Conservation (phyloP, 1,139 yeast genomes). For the Diutina pseudorugosa region DNA sequence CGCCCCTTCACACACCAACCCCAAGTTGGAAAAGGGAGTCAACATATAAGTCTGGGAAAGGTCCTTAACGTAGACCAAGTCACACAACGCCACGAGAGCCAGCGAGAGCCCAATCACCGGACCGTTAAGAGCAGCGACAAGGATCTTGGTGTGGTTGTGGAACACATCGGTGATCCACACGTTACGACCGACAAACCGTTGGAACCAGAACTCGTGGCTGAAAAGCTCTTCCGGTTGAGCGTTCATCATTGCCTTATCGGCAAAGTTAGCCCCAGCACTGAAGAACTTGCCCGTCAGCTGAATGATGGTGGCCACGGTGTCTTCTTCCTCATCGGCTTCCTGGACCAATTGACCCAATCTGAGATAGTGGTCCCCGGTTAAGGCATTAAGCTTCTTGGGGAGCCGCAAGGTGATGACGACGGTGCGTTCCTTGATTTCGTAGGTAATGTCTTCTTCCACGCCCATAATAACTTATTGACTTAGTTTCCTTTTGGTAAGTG, state of each 20-base stretch:
- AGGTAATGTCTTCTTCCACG: constrained; percentile 19
- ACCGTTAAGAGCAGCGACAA: constrained; percentile 73
- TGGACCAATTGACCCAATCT: constrained; percentile 49
- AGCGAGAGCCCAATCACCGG: constrained; percentile 78
- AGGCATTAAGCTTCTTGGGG: constrained; percentile 55
- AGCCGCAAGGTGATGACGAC: constrained; percentile 58
- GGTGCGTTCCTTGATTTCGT: constrained; percentile 42
- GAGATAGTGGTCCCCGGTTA: constrained; percentile 55
- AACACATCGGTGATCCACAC: constrained; percentile 57
- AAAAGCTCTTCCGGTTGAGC: constrained; percentile 18
- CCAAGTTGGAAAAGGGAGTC: constrained; percentile 75
- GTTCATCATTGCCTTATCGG: constrained; percentile 18
- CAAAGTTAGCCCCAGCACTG: constrained; percentile 78
- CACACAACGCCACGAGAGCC: constrained; percentile 65
- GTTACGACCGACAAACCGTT: constrained; percentile 56
- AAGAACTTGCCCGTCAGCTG: constrained; percentile 68
- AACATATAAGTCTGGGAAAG: constrained; percentile 45
- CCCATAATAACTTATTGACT: constrained; percentile 6
- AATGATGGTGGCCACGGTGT: constrained; percentile 53
- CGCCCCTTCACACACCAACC: constrained; percentile 78
- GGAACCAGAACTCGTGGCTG: constrained; percentile 44
- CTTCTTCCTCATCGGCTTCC: constrained; percentile 54
- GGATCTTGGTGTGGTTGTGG: constrained; percentile 58
- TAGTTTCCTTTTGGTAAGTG: too few species aligned
- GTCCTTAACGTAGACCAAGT: constrained; percentile 59